Evolutionary conservation across 306 rosid species (phyloP), one percentile per base, ranked within the genome.

Genomic region (Dalbergia oliveri): DNA sequence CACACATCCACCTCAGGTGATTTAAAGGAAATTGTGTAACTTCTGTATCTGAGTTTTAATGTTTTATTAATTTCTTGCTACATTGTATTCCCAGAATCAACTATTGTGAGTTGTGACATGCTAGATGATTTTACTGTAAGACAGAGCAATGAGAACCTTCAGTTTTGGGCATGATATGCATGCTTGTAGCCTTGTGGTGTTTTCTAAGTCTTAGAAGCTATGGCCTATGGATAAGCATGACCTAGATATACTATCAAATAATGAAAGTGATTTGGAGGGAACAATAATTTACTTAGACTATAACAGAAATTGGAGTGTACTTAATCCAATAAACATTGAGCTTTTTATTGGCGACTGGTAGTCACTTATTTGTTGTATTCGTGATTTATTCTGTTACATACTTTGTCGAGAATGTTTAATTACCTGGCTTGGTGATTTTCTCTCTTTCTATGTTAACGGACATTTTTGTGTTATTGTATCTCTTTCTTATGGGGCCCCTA

Each of bases 161-260:
- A 39, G 43, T 72, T 83, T 66, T 60, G 18, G 44, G 64, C 31
- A 26, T 26, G 44, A 62, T 35, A 11, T 65, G 65, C 34, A 59
- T 37, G 58, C 11, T 23, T 37, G 60, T 66, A 67, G 62, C 51
- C 14, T 16, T 31, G 76, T 65, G 61, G 58, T 51, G 65, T 84
- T 61, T 19, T 19, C 18, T 49, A 39, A 34, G 58, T 69, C 56
- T 23, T 18, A 26, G 31, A 26, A 26, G 31, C 31, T 26, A 26
- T 26, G 31, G 31, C 31, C 31, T 26, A 26, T 26, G 3, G 31
- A 26, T 26, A 26, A 2, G 31, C 31, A 26, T 26, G 31, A 26
- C 31, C 31, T 26, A 26, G 31, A 26, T 26, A 26, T 26, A 26
- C 31, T 26, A 26, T 26, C 31, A 26, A 26, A 26, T 26, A 26